phyloP scores from a whole-genome alignment of 805 yeast species.

The Myxozyma lipomycoides region DNA sequence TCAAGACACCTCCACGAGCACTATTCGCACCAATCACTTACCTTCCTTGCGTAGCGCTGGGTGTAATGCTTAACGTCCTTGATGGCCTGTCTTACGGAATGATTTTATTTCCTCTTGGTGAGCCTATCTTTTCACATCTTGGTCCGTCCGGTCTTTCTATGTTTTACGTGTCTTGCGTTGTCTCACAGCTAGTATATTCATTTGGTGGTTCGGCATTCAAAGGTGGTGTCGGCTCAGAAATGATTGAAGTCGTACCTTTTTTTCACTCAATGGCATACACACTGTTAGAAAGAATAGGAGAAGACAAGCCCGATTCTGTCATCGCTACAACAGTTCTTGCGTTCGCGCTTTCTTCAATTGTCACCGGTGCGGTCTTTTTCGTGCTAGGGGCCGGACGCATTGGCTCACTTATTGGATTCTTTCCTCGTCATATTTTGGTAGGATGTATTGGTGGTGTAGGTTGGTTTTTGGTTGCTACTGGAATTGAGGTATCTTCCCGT shows the following conservation, averaged over 20 bases:
- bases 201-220: slow-evolving; percentile 87
- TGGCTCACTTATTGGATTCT: slow-evolving; percentile 87
- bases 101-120: slow-evolving; percentile 93
- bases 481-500: slow-evolving; percentile 84
- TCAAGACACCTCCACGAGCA: not conserved
- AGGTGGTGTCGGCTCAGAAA: slow-evolving; percentile 93
- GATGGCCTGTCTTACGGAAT: slow-evolving; percentile 96
- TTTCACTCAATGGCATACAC: slow-evolving; percentile 90
- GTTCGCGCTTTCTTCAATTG: slow-evolving; percentile 73
- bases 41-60: slow-evolving; percentile 80
- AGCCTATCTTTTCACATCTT: slow-evolving; percentile 65
- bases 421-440: slow-evolving; percentile 91
- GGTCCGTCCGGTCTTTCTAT: slow-evolving; percentile 90
- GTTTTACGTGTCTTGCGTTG: slow-evolving; percentile 89
- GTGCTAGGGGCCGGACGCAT: slow-evolving; percentile 70
- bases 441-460: slow-evolving; percentile 99
- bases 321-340: slow-evolving; percentile 84
- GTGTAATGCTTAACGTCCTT: slow-evolving; percentile 76
- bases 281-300: slow-evolving; percentile 56
- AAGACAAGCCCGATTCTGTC: slow-evolving; percentile 44
- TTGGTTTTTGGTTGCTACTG: slow-evolving; percentile 83
- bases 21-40: slow-evolving; percentile 26
- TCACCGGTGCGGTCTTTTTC: slow-evolving; percentile 82
- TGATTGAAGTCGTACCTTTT: slow-evolving; percentile 99
- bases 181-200: slow-evolving; percentile 83